These are phyloP conservation scores for Sinapis alba DNA, from an alignment of 441 rosid genomes.

Conservation along the genomic window DNA sequence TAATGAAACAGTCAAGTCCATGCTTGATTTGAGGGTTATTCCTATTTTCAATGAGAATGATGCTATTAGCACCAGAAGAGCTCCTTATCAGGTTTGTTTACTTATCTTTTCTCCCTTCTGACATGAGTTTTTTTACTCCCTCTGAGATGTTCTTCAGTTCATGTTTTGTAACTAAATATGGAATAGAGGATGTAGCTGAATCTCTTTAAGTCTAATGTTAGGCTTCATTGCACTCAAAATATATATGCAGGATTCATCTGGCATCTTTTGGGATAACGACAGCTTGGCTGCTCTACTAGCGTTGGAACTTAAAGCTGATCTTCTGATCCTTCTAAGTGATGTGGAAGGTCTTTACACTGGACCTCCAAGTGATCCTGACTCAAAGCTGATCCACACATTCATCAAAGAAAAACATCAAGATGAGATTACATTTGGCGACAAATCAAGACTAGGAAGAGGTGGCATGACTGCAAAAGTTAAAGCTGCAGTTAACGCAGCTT, in stretches of 20 bases:
- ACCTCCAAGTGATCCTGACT: conserved; percentile 92
- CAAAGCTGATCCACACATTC: conserved; percentile 90
- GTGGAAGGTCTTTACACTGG: conserved; percentile 98
- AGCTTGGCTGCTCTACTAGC: conserved; percentile 96
- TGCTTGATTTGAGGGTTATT: conserved; percentile 71
- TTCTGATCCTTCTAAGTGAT: conserved; percentile 91
- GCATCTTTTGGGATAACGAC: conserved; percentile 99
- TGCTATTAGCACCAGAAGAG: conserved; percentile 97
- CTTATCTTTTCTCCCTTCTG: conserved; percentile 10
- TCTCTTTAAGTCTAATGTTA: conserved; percentile 21
- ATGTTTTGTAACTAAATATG: too few species aligned
- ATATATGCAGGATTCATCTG: conserved; percentile 85
- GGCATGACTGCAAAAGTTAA: conserved; percentile 99
- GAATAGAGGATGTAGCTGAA: neutral
- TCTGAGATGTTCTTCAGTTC: too few species aligned
- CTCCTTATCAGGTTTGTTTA: conserved; percentile 90
- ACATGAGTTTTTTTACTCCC: neutral
- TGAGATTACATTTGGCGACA: conserved; percentile 96
- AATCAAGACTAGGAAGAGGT: conserved; percentile 98
- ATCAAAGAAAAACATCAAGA: conserved; percentile 76
- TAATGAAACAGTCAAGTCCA: conserved; percentile 72
- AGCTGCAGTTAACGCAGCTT: conserved; percentile 93
- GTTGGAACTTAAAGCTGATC: conserved; percentile 92
- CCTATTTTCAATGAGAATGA: conserved; percentile 98
- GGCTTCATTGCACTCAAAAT: conserved; percentile 19